Base-by-base conservation (phyloP, 768 basidiomycete genomes). In the Terana coerulea region DNA sequence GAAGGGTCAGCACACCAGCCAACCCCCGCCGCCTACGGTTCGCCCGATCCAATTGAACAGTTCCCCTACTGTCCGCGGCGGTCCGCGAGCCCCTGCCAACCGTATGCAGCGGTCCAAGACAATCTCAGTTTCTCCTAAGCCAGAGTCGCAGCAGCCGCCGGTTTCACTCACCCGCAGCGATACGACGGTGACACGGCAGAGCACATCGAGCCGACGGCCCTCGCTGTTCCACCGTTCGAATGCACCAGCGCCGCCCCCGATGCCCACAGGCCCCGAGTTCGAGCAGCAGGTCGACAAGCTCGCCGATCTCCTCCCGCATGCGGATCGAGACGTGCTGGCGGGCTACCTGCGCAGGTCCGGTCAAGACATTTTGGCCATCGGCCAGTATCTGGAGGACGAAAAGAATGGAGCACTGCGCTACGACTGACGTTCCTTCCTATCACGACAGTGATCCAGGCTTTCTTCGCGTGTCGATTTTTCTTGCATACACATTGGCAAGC, bases 321-420 rank as follows among this genome's bases (percentile, higher is more conserved):
- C 85, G 29, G 81, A 91, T 56, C 76, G 80, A 39, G 70, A 66
- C 19, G 69, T 89, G 1, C 75, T 92, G 7, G 83, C 83, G 33
- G 78, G 81, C 12, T 92, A 92, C 65, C 67, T 92, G 53, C 79
- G 79, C 25, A 76, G 85, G 9, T 74, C 88, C 9, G 90, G 90
- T 19, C 81, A 88, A 62, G 88, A 90, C 66, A 86, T 91, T 36
- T 70, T 88, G 36, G 90, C 90, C n/a, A 89, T 92, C 59, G 88
- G 88, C 14, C 85, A 88, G 62, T 92, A 89, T 64, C 72, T 92
- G 10, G 89, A 90, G 57, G 90, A 92, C 56, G 86, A 90, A 64
- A 86, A 84, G 70, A 87, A 84, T 60, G 88, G 88, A 28, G 75
- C 72, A 40, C 63, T 90, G 42, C 72, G 74, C 39, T 68, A 52